Evolutionary conservation across 2,329 filamentous ascomycete genomes (phyloP).

Genomic region (Tolypocladium endophyticum): DNA sequence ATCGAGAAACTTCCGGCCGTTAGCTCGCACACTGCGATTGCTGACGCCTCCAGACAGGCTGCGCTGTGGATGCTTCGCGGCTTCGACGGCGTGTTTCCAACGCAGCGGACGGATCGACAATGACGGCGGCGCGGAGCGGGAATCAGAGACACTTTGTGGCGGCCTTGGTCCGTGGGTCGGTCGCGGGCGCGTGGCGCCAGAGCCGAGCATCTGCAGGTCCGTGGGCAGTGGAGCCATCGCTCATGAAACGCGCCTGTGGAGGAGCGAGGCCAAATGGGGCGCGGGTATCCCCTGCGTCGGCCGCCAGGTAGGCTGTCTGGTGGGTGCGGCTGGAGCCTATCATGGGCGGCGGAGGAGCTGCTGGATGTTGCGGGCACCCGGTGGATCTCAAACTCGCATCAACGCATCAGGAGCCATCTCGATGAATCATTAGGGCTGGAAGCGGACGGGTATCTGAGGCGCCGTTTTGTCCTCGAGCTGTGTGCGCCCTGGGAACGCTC

Average conservation of each 20-base stretch:
- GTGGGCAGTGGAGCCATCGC: neutral
- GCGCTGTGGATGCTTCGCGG: neutral
- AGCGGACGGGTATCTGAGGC: neutral
- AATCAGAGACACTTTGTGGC: neutral
- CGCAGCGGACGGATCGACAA: neutral
- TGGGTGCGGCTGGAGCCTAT: neutral
- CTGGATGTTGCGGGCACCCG: neutral
- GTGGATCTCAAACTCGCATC: neutral
- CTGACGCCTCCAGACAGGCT: neutral
- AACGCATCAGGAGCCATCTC: neutral
- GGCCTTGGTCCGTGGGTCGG: neutral
- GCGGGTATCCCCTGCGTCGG: neutral
- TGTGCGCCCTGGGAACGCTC: neutral
- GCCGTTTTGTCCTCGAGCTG: too few species aligned
- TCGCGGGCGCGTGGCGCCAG: neutral
- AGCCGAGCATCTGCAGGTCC: neutral
- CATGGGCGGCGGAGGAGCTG: neutral
- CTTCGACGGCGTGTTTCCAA: neutral
- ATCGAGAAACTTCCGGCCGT: neutral
- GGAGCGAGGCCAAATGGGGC: neutral
- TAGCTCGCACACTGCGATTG: neutral
- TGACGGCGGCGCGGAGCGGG: neutral
- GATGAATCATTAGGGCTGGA: neutral
- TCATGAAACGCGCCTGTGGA: neutral
- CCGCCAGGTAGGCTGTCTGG: neutral